Evolutionary conservation across 2,329 filamentous ascomycete species (phyloP).

Genomic region (Pyrenochaeta sp.): DNA sequence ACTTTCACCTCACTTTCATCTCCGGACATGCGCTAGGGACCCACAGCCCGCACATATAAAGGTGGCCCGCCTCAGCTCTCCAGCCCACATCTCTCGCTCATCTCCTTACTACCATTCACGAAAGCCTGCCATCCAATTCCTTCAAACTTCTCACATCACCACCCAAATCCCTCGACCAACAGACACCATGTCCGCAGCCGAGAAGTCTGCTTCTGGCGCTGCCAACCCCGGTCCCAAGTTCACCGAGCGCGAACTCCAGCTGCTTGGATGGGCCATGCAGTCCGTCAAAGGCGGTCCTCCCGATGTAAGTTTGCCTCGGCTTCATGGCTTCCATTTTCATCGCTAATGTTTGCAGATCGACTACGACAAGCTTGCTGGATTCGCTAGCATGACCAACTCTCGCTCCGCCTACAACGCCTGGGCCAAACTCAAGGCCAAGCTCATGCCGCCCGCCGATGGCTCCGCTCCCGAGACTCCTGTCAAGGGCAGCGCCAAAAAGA

Average conservation of each 20-base stretch:
- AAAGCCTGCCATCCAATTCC: too few relatives aligned
- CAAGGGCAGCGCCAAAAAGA: slow-evolving; percentile 29
- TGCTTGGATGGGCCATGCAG: slow-evolving; percentile 47
- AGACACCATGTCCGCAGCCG: slow-evolving; percentile 36
- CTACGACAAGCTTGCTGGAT: slow-evolving; percentile 44
- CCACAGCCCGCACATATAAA: too few relatives aligned
- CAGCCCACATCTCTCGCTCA: too few relatives aligned
- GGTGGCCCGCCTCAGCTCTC: too few relatives aligned
- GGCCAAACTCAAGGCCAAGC: slow-evolving; percentile 45
- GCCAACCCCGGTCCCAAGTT: slow-evolving; percentile 25
- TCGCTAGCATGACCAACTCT: slow-evolving; percentile 47
- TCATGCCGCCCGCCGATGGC: slow-evolving; percentile 23
- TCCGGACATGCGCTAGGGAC: too few relatives aligned
- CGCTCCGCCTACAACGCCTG: slow-evolving; percentile 49
- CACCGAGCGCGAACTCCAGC: slow-evolving; percentile 45
- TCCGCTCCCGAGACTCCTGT: slow-evolving; percentile 24
- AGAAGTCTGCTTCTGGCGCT: slow-evolving; percentile 13
- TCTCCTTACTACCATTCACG: too few relatives aligned
- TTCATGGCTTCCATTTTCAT: neutral
- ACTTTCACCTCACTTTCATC: too few relatives aligned
- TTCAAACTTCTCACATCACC: neutral
- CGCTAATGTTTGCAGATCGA: slow-evolving; percentile 40
- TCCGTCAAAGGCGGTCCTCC: slow-evolving; percentile 47
- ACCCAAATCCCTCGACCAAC: too few relatives aligned
- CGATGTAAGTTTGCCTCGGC: slow-evolving; percentile 26